phyloP scores from a whole-genome alignment of 2,329 filamentous ascomycete species.

The Magnaporthiopsis rhizophila region DNA sequence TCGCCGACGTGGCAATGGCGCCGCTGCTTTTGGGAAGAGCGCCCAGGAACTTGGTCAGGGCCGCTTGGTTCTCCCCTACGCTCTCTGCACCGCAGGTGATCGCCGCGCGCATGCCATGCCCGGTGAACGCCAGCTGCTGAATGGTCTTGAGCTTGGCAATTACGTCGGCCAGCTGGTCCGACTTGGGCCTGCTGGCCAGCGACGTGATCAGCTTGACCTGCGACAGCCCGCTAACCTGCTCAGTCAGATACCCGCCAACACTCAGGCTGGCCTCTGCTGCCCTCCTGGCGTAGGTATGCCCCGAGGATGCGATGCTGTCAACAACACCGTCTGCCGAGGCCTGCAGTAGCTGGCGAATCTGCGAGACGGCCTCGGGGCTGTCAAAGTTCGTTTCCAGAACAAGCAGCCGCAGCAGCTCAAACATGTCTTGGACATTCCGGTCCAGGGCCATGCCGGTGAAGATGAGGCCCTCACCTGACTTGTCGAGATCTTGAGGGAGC shows the following conservation, averaged over 20 bases:
- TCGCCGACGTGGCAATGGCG: slow-evolving; percentile 20
- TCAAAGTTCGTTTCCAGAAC: slow-evolving; percentile 87
- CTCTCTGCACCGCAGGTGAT: slow-evolving; percentile 79
- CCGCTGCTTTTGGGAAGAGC: slow-evolving; percentile 36
- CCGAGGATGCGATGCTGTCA: slow-evolving; percentile 84
- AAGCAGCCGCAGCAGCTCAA: slow-evolving; percentile 71
- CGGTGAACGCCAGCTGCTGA: slow-evolving; percentile 65
- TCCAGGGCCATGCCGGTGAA: slow-evolving; percentile 85
- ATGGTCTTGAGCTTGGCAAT: slow-evolving; percentile 80
- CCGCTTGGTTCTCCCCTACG: slow-evolving; percentile 58
- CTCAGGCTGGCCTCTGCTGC: slow-evolving; percentile 77
- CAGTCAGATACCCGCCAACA: slow-evolving; percentile 60
- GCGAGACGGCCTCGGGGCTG: slow-evolving; percentile 67
- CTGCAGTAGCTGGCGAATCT: slow-evolving; percentile 81
- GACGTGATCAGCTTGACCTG: slow-evolving; percentile 80
- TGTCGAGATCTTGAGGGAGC: slow-evolving; percentile 62
- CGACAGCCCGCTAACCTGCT: slow-evolving; percentile 84
- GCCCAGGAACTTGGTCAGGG: slow-evolving; percentile 63
- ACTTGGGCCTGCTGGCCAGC: slow-evolving; percentile 63
- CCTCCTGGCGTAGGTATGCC: slow-evolving; percentile 77
- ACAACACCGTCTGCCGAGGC: slow-evolving; percentile 82
- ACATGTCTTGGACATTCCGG: slow-evolving; percentile 84
- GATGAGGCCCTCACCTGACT: slow-evolving; percentile 71
- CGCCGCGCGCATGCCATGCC: slow-evolving; percentile 60
- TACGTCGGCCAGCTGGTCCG: slow-evolving; percentile 64